Base-by-base conservation (phyloP, 495 filamentous ascomycete genomes). In the Cryomyces minteri region DNA sequence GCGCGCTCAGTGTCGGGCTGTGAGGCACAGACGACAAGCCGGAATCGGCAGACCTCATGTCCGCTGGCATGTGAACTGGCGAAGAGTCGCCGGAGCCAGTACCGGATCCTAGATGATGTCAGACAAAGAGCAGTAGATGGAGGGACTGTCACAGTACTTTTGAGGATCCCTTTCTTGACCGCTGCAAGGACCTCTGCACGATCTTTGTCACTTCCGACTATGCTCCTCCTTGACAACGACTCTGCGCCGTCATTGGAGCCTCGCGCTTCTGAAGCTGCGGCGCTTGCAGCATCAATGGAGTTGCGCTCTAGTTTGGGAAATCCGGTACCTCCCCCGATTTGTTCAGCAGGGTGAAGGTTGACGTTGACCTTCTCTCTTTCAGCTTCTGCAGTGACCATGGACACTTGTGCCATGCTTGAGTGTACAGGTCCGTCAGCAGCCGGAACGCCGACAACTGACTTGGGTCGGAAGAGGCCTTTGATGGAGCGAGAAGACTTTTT, bases 351-450 rank as follows among this genome's bases (percentile, higher is more conserved):
- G 49, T 90, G 74, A 3, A 71, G 65, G 46, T 82, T 92, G 32
- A 84, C 80, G 48, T 88, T 82, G 39, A 87, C 80, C 49, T 73
- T 80, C 47, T 90, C 82, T 18, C 82, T 71, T 60, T 96, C 90
- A 5, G 88, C 90, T 64, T 99, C 90, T 30, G 88, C 84, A 25
- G 83, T 99, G 40, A 99, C 77, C 74, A 95, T 88, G 1, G 90
- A 90, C 42, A 99, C 79, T 49, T 86, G 70, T 39, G 78, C 84
- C 43, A 79, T 70, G 51, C 76, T 82, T 12, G 74, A 74, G 54
- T 83, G 79, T 1, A 75, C 62, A 25, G 69, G 63, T 3, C 68
- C 62, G 49, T 92, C 88, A 4, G 79, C 75, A 6, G 75, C 69
- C 18, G 79, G 73, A 9, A 79, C 74, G 11, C 86, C 88, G 56